phyloP scores from a whole-genome alignment of 495 filamentous ascomycete genomes.

The Penicillium lividum region DNA sequence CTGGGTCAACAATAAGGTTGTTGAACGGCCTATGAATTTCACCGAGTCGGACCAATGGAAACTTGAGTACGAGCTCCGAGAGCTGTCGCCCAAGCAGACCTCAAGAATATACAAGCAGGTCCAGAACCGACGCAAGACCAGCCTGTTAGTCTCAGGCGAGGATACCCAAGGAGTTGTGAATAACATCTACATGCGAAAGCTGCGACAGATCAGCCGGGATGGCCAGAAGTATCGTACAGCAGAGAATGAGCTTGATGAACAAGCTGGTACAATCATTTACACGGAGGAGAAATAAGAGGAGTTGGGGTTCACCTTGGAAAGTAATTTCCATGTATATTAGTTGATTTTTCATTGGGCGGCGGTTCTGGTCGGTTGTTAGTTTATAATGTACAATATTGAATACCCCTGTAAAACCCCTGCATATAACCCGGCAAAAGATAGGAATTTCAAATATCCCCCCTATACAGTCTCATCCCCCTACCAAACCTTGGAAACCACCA shows the following conservation, averaged over 20 bases:
- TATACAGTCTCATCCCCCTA: neutral
- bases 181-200: slow-evolving; percentile 39
- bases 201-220: slow-evolving; percentile 43
- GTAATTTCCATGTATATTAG: slow-evolving; percentile 18
- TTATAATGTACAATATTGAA: neutral
- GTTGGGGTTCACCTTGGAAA: slow-evolving; percentile 41
- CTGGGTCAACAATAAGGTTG: slow-evolving; percentile 65
- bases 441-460: no score
- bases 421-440: no score
- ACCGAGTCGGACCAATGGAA: slow-evolving; percentile 60
- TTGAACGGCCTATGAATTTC: slow-evolving; percentile 60
- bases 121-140: slow-evolving; percentile 51
- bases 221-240: slow-evolving; percentile 51
- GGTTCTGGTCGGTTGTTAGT: neutral
- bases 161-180: slow-evolving; percentile 28
- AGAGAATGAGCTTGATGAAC: slow-evolving; percentile 50
- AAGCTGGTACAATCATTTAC: slow-evolving; percentile 18
- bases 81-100: slow-evolving; percentile 44
- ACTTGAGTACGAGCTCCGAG: slow-evolving; percentile 72
- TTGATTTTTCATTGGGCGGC: slow-evolving; percentile 2
- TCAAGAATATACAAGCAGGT: slow-evolving; percentile 50
- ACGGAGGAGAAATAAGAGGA: neutral
- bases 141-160: slow-evolving; percentile 38
- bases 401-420: no score
- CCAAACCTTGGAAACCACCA: neutral